phyloP scores from a whole-genome alignment of 805 yeast species.

The Starmerella sp. region DNA sequence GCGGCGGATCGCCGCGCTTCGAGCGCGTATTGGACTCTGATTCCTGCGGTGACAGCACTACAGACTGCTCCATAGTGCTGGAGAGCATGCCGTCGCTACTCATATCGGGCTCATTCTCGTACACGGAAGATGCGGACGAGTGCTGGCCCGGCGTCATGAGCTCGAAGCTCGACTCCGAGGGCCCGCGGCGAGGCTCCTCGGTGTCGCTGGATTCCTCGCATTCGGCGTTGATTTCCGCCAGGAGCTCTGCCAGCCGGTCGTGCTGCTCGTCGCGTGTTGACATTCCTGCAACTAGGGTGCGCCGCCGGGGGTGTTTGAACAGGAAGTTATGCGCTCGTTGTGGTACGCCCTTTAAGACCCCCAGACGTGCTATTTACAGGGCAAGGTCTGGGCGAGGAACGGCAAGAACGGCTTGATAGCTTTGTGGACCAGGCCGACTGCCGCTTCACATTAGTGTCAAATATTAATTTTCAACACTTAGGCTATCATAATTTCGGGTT shows the following conservation, averaged over 20 bases:
- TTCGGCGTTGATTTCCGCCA: slow-evolving; percentile 16
- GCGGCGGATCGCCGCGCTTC: too few species aligned
- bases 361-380: too few species aligned
- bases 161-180: slow-evolving; percentile 3
- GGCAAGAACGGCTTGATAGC: too few species aligned
- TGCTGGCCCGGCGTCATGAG: not conserved
- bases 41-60: not conserved
- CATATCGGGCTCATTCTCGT: not conserved
- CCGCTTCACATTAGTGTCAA: too few species aligned
- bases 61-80: not conserved
- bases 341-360: too few species aligned
- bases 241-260: slow-evolving; percentile 9
- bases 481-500: too few species aligned
- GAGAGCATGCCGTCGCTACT: not conserved
- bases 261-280: slow-evolving; percentile 9
- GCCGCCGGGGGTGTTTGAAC: too few species aligned
- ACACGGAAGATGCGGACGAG: slow-evolving; percentile 1
- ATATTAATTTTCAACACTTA: too few species aligned
- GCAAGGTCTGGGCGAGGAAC: too few species aligned
- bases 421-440: too few species aligned
- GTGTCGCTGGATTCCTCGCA: slow-evolving; percentile 5
- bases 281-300: not conserved
- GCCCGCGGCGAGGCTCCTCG: not conserved
- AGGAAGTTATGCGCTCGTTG: too few species aligned
- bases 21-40: too few species aligned